Evolutionary conservation across 2,329 filamentous ascomycete species (phyloP), one percentile per base, ranked within the genome.

Genomic region (Cryphonectria nitschkei): DNA sequence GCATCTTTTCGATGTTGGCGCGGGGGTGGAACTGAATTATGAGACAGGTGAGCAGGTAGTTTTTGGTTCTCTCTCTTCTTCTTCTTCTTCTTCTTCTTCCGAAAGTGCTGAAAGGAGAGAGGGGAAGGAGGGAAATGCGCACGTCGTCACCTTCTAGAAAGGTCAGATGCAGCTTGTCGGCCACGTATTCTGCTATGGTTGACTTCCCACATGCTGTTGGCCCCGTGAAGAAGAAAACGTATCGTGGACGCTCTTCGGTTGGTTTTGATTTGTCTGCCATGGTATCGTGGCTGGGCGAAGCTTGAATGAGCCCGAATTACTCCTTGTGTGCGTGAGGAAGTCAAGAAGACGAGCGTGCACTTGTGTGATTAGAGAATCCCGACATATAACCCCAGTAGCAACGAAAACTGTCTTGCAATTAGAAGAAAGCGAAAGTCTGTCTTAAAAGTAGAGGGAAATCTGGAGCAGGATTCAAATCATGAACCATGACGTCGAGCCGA

Each of bases 1-100:
- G 83, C 92, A 95, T 94, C 79, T 95, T 94, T 61, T 90, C 86
- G 75, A 90, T 88, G 34, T 90, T 93, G 75, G 88, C 83, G 46
- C 84, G 83, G 0, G 89, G 87, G 64, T 89, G 89, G 77, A 88
- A 93, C 82, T 84, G 66, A 6, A 1, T 50, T 19, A 22, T 16
- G 26, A 1, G 32, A 9, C 1, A 8, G 14, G 39, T 65, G 22
- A 62, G 26, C 26, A 26, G 26, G 26, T 26, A 26, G 26, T 26
- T 26, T 26, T 26, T 26, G 26, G 26, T 26, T 26, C 26, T 26
- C n/a, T n/a, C n/a, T 26, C 26, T 26, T 26, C 26, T 26, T 26
- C 26, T 26, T 26, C 26, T 26, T 26, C 26, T 26, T 26, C 26
- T 26, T 26, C 26, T 26, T 26, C 26, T 26, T 26, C 26, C 26